phyloP scores from a whole-genome alignment of 176 grass and related monocot species.

The Panicum miliaceum region DNA sequence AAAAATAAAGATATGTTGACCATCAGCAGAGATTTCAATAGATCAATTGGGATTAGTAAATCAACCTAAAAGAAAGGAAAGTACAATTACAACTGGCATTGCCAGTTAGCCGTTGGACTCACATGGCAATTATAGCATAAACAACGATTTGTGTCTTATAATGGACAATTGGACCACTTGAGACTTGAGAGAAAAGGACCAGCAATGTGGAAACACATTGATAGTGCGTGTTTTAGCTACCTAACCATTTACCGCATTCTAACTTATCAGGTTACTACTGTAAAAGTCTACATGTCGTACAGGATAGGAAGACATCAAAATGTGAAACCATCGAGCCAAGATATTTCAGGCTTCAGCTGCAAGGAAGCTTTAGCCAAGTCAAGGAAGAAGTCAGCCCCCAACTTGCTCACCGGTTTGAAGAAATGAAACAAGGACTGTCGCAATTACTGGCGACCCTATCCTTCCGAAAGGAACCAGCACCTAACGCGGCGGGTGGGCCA shows the following conservation, averaged over 20 bases:
- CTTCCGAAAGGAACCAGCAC: conserved; percentile 33
- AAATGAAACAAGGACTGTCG: neutral
- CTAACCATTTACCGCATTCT: neutral
- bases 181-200: neutral
- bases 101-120: neutral
- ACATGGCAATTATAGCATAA: conserved; percentile 10
- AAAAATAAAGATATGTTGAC: neutral
- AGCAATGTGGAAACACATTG: neutral
- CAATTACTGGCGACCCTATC: neutral
- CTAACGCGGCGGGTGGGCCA: conserved; percentile 1
- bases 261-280: neutral
- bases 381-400: conserved; percentile 26
- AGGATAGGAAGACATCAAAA: neutral
- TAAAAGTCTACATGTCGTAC: neutral
- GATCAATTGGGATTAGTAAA: neutral
- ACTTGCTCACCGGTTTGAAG: neutral
- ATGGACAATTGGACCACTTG: neutral
- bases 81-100: neutral
- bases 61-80: neutral
- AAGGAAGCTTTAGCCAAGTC: conserved; percentile 31
- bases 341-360: neutral
- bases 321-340: neutral
- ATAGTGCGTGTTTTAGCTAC: neutral
- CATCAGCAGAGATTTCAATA: conserved; percentile 1
- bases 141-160: neutral